Percentiles rank a stretch among this genome's conserved stretches.
phyloP scores from a whole-genome alignment of 352 stramenopile species.

The Phytophthora crassamura region DNA sequence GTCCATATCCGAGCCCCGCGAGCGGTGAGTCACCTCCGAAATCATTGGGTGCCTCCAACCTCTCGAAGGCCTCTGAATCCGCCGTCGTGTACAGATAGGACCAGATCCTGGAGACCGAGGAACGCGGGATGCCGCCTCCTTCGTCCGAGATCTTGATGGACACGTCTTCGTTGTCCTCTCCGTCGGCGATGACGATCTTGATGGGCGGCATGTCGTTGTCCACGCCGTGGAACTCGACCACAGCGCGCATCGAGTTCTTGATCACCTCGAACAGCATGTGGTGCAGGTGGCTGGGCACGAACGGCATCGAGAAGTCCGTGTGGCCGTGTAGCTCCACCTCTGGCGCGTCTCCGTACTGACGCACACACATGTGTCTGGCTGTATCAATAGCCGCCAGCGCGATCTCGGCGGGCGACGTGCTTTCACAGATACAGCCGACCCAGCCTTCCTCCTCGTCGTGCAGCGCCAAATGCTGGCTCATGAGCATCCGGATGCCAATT shows the following conservation, averaged over 20 bases:
- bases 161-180: slow-evolving; percentile 98
- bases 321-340: slow-evolving; percentile 98
- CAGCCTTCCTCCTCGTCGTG: slow-evolving; percentile 90
- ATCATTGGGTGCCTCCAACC: slow-evolving; percentile 88
- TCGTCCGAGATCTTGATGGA: slow-evolving; percentile 99
- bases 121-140: slow-evolving; percentile 98
- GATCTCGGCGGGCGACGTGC: slow-evolving; percentile 96
- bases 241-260: slow-evolving; percentile 99
- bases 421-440: slow-evolving; percentile 96
- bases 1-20: slow-evolving; percentile 96
- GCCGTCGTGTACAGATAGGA: slow-evolving; percentile 99
- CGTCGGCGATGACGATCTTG: slow-evolving; percentile 99
- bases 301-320: slow-evolving; percentile 99
- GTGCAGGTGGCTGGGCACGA: slow-evolving; percentile 95
- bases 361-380: slow-evolving; percentile 98
- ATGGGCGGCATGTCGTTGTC: slow-evolving; percentile 98
- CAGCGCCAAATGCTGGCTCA: slow-evolving; percentile 99
- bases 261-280: slow-evolving; percentile 99
- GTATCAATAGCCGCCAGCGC: slow-evolving; percentile 97
- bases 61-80: slow-evolving; percentile 93
- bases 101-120: slow-evolving; percentile 99
- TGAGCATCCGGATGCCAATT: slow-evolving; percentile 99
- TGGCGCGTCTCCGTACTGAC: slow-evolving; percentile 99
- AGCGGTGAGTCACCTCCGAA: slow-evolving; percentile 91
- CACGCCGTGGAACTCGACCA: slow-evolving; percentile 97